These are phyloP conservation scores for Plantago ovata DNA, from an alignment of 257 asterid genomes.

Conservation along the genomic window DNA sequence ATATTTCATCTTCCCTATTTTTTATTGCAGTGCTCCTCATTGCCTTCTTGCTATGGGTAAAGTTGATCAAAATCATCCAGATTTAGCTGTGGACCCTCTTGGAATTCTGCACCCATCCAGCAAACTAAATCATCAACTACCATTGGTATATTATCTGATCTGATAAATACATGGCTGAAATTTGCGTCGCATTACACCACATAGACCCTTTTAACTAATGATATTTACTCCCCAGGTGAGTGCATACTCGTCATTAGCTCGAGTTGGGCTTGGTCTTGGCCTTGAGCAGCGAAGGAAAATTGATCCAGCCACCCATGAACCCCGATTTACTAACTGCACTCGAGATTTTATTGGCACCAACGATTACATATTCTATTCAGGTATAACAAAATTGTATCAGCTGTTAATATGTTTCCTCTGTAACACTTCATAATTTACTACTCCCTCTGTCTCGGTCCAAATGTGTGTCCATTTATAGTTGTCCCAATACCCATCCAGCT, in stretches of 20 bases:
- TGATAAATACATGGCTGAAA: neutral
- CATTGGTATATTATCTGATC: constrained; percentile 61
- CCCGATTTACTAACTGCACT: constrained; percentile 85
- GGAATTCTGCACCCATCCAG: constrained; percentile 71
- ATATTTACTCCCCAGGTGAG: constrained; percentile 58
- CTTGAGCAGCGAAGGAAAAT: constrained; percentile 82
- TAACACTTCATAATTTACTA: no score
- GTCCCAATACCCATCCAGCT: no score
- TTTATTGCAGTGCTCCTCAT: constrained; percentile 77
- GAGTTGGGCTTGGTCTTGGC: constrained; percentile 66
- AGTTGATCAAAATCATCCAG: constrained; percentile 90
- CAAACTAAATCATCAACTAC: constrained; percentile 70
- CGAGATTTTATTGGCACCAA: constrained; percentile 93
- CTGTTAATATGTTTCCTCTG: neutral
- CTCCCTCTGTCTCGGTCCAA: no score
- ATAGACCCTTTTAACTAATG: constrained; percentile 7
- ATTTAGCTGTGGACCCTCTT: constrained; percentile 78
- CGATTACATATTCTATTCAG: constrained; percentile 98
- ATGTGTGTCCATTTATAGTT: no score
- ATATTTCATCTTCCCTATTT: neutral
- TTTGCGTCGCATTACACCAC: neutral
- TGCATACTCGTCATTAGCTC: constrained; percentile 92
- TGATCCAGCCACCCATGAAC: constrained; percentile 88
- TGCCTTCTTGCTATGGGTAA: constrained; percentile 95
- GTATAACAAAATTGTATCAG: constrained; percentile 27